Evolutionary conservation across 1,284 basidiomycete genomes (phyloP).

Genomic region (Calocybe gambosa): DNA sequence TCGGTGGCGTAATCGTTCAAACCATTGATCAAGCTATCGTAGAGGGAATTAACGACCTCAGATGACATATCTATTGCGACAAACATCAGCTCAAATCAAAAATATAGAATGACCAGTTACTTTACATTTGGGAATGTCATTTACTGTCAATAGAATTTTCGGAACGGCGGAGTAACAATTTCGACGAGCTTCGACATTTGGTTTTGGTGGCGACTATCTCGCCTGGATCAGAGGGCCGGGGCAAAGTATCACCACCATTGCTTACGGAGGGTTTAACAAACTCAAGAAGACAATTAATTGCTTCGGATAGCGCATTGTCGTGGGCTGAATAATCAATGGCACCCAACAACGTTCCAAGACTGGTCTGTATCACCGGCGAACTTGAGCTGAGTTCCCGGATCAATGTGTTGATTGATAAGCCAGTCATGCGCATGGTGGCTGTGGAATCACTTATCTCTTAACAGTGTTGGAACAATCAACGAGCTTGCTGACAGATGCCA

Average conservation of each 20-base stretch:
- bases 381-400: slow-evolving; percentile 60
- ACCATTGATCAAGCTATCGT: slow-evolving; percentile 55
- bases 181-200: slow-evolving; percentile 26
- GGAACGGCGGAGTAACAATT: slow-evolving; percentile 69
- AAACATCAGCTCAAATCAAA: not conserved
- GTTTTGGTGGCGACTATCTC: slow-evolving; percentile 33
- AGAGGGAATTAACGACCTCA: slow-evolving; percentile 36
- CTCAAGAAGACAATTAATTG: slow-evolving; percentile 54
- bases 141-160: slow-evolving; percentile 45
- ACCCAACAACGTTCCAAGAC: slow-evolving; percentile 73
- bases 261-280: slow-evolving; percentile 51
- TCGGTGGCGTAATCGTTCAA: slow-evolving; percentile 90
- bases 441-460: slow-evolving; percentile 57
- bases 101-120: slow-evolving; percentile 17
- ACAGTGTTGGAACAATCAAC: slow-evolving; percentile 59
- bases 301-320: slow-evolving; percentile 45
- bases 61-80: slow-evolving; percentile 40
- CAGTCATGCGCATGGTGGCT: slow-evolving; percentile 6
- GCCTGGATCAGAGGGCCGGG: slow-evolving; percentile 15
- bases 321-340: slow-evolving; percentile 59
- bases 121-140: slow-evolving; percentile 41
- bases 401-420: slow-evolving; percentile 38
- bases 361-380: slow-evolving; percentile 62
- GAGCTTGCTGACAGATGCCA: slow-evolving; percentile 62
- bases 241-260: slow-evolving; percentile 4